A percentile compares a stretch with the other conserved stretches of the same genome.
Evolutionary conservation across 139 green algal species (phyloP).

Genomic region (Chlamydomonas sphaeroides): DNA sequence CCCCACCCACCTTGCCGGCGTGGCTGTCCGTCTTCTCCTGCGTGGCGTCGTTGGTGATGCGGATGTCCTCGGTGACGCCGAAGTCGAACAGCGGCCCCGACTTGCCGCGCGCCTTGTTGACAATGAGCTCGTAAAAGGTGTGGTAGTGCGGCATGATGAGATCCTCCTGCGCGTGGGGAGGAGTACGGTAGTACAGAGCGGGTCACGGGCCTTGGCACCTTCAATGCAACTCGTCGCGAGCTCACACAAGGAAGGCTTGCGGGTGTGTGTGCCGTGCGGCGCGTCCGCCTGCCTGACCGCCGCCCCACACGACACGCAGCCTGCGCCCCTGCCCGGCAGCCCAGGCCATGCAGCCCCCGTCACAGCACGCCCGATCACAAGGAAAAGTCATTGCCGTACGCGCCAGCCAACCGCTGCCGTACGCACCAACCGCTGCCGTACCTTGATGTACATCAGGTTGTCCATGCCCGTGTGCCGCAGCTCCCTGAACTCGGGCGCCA

Average conservation of each 20-base stretch:
- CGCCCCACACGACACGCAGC: too few species aligned
- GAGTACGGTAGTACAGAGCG: too few species aligned
- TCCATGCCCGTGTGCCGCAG: conserved; percentile 73
- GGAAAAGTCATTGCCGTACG: too few species aligned
- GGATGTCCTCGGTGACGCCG: conserved; percentile 90
- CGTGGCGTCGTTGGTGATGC: conserved; percentile 81
- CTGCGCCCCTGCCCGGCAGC: too few species aligned
- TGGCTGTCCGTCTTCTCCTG: conserved; percentile 89
- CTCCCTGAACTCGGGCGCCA: conserved; percentile 90
- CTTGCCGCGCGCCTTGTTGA: conserved; percentile 93
- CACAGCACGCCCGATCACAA: too few species aligned
- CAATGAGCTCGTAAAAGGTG: conserved; percentile 97
- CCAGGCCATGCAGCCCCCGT: too few species aligned
- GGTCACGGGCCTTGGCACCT: too few species aligned
- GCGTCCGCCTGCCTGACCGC: too few species aligned
- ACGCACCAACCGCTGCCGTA: conserved; percentile 2
- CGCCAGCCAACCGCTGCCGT: too few species aligned
- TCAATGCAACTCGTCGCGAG: too few species aligned
- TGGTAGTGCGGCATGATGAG: conserved; percentile 91
- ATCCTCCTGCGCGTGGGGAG: conserved; percentile 16
- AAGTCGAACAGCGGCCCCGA: conserved; percentile 96
- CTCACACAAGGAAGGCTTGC: too few species aligned
- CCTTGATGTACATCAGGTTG: conserved; percentile 98
- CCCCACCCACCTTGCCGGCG: conserved; percentile 65
- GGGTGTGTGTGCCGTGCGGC: too few species aligned